Percentiles rank a stretch among this genome's conserved stretches.
Evolutionary conservation across 306 rosid species (phyloP).

Genomic region (Pachyrhizus erosus): DNA sequence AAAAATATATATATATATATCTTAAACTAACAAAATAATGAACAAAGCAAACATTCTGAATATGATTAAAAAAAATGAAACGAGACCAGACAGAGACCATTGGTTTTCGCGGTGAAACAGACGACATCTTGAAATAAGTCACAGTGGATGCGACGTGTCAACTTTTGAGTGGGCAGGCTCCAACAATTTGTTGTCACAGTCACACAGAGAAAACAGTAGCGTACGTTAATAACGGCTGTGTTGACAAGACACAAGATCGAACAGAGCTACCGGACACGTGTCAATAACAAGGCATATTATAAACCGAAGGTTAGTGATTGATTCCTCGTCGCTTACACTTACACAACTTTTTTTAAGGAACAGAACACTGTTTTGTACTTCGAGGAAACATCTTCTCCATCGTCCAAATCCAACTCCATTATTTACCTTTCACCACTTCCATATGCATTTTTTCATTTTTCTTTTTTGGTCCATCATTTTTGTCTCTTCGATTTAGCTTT

Average conservation of each 20-base stretch:
- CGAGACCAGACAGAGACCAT: no score
- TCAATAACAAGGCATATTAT: neutral
- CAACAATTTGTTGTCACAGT: neutral
- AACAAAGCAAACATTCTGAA: no score
- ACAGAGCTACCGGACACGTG: constrained; percentile 32
- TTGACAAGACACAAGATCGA: neutral
- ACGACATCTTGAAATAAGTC: neutral
- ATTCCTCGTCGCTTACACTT: constrained; percentile 12
- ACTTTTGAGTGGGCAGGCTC: constrained; percentile 25
- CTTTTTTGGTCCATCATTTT: neutral
- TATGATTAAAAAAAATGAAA: no score
- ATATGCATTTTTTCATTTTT: neutral
- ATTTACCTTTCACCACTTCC: neutral
- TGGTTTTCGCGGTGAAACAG: no score
- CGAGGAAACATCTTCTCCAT: constrained; percentile 35
- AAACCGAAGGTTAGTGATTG: constrained; percentile 33
- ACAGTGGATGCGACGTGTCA: constrained; percentile 43
- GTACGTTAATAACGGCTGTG: constrained; percentile 31
- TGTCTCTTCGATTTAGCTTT: neutral
- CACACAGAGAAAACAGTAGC: neutral
- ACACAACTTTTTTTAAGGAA: constrained; percentile 25
- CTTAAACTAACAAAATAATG: no score
- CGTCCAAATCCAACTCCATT: neutral
- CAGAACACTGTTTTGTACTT: constrained; percentile 22
- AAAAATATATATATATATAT: no score